Evolutionary conservation across 768 basidiomycete genomes (phyloP), one percentile per base, ranked within the genome.

Genomic region (Glaciozyma antarctica): DNA sequence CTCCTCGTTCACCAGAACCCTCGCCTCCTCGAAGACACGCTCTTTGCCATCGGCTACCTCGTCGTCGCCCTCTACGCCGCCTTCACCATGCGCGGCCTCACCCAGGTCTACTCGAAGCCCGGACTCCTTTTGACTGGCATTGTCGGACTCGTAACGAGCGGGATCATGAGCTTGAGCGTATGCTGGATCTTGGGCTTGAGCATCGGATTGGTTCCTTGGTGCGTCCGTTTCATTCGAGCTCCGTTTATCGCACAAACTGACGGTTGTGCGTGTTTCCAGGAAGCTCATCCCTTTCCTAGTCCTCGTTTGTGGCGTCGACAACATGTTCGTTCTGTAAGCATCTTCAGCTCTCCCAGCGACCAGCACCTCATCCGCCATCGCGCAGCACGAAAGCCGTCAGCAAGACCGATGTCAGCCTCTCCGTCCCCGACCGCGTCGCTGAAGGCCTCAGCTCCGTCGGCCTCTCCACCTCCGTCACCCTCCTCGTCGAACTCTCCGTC

Each of bases 221-320:
- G 77, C 71, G 81, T 77, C n/a, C 54, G 8, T 60, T 12, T 49
- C 55, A 54, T 58, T 45, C 30, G 45, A 30, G 44, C 28, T 13
- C 17, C 28, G 30, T 9, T 41, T 26, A 6, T 53, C 5, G 44
- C 52, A 6, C 43, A 2, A 3, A 4, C 57, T 60, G 72, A 34
- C 64, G 64, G 6, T 70, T 61, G 30, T 60, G 73, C 34, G 72
- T 73, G n/a, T 71, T 66, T 28, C 76, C 49, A 68, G 72, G 69
- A 74, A 70, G 28, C 45, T 70, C 28, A 63, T 99, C 59, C 93
- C 93, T 2, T 88, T 97, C 64, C 87, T 95, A 45, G 91, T 99
- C 58, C 84, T 92, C 10, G 93, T 98, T 70, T 88, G 94, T 19
- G 94, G 94, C 4, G 88, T 90, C 3, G 94, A 98, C 78, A 98